Evolutionary conservation across 1,139 yeast species (phyloP).

Genomic region (Taiozyma sp.): DNA sequence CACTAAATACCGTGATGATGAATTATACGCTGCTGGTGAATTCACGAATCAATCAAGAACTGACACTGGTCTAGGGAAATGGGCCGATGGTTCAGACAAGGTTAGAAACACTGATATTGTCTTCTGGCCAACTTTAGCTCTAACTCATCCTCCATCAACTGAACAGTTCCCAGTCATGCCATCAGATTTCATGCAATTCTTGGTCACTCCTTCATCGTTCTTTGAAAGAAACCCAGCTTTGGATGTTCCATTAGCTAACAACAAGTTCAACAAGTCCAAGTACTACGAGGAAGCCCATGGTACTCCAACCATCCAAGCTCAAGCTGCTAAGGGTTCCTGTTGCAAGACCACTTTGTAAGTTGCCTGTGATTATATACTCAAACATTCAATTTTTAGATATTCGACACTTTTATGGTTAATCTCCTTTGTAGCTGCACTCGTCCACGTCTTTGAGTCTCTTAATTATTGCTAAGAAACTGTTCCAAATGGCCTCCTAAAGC

Average conservation of each 20-base stretch:
- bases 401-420: neutral
- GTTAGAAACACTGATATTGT: constrained; percentile 81
- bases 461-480: too few relatives aligned
- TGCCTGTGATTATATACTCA: neutral
- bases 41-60: constrained; percentile 53
- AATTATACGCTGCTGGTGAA: constrained; percentile 59
- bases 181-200: constrained; percentile 66
- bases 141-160: constrained; percentile 82
- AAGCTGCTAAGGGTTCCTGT: neutral
- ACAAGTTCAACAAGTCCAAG: constrained; percentile 53
- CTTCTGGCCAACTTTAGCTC: constrained; percentile 83
- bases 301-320: neutral
- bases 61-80: constrained; percentile 48
- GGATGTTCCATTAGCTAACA: constrained; percentile 72
- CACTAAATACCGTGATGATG: constrained; percentile 50
- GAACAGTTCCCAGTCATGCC: constrained; percentile 97
- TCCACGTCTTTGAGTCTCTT: too few relatives aligned
- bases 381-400: neutral
- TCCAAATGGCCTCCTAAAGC: too few relatives aligned
- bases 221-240: constrained; percentile 79
- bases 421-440: neutral
- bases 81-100: constrained; percentile 62
- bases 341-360: neutral
- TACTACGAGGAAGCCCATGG: neutral
- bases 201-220: constrained; percentile 71